Evolutionary conservation across 2,329 filamentous ascomycete species (phyloP).

Genomic region (Bisporella sp.): DNA sequence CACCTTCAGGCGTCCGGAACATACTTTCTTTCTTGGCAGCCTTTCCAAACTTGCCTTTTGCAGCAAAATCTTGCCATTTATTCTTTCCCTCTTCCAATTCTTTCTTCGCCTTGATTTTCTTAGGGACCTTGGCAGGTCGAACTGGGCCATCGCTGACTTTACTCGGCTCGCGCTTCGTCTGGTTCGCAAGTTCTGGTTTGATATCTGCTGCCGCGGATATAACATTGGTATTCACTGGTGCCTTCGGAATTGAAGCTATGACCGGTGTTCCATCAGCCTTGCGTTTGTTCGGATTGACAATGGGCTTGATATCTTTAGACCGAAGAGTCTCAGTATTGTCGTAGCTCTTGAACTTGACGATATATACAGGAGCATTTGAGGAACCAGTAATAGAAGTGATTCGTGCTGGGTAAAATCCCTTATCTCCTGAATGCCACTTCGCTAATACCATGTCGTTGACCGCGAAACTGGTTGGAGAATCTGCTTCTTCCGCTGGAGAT

Average conservation of each 20-base stretch:
- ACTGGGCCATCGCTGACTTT: constrained; percentile 53
- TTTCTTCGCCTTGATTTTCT: constrained; percentile 86
- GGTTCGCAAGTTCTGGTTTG: constrained; percentile 56
- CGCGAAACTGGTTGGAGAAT: constrained; percentile 55
- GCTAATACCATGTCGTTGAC: constrained; percentile 89
- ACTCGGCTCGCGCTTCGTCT: constrained; percentile 56
- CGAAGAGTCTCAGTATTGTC: constrained; percentile 75
- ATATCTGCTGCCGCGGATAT: constrained; percentile 41
- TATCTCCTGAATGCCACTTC: constrained; percentile 86
- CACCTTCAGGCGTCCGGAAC: constrained; percentile 86
- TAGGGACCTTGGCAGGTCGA: constrained; percentile 62
- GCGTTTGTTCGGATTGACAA: constrained; percentile 67
- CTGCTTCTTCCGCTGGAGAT: constrained; percentile 42
- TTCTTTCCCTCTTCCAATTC: constrained; percentile 85
- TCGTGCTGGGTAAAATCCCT: constrained; percentile 81
- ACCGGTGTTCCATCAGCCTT: constrained; percentile 73
- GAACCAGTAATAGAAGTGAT: constrained; percentile 94
- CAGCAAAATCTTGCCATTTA: constrained; percentile 91
- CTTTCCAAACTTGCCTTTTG: constrained; percentile 66
- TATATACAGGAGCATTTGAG: constrained; percentile 83
- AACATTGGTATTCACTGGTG: constrained; percentile 32
- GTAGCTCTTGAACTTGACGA: constrained; percentile 93
- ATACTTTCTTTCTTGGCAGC: constrained; percentile 82
- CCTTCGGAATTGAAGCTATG: constrained; percentile 34
- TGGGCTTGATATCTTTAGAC: constrained; percentile 75